phyloP scores from a whole-genome alignment of 495 filamentous ascomycete species.

The Podospora conica region DNA sequence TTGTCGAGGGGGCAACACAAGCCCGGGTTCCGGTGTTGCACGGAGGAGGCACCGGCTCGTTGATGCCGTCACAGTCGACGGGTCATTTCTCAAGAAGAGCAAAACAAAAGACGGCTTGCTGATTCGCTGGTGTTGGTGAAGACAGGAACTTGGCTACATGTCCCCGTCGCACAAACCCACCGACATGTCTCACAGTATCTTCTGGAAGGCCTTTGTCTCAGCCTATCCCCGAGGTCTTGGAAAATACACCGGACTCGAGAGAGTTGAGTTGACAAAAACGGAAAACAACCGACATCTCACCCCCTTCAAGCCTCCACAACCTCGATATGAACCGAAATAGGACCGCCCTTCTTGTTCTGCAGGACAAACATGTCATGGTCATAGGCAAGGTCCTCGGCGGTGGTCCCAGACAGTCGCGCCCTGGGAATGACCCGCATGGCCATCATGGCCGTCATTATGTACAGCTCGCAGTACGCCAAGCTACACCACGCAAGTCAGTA shows the following conservation, averaged over 20 bases:
- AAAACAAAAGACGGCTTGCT: neutral
- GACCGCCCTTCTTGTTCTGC: constrained; percentile 18
- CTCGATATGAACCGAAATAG: constrained; percentile 4
- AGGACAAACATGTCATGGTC: constrained; percentile 26
- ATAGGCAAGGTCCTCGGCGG: constrained; percentile 22
- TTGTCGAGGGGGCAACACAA: neutral
- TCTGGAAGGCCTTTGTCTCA: neutral
- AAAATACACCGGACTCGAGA: too few relatives aligned
- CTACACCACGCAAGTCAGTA: constrained; percentile 15
- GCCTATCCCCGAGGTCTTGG: too few relatives aligned
- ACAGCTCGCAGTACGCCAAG: constrained; percentile 30
- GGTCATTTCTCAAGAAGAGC: neutral
- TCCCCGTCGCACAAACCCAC: neutral
- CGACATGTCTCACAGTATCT: neutral
- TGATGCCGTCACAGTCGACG: neutral
- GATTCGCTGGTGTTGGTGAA: neutral
- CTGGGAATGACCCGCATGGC: constrained; percentile 22
- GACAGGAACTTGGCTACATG: neutral
- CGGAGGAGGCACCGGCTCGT: neutral
- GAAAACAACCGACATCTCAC: too few relatives aligned
- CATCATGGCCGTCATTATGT: constrained; percentile 24
- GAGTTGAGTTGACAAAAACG: too few relatives aligned
- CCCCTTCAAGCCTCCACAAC: constrained; percentile 3
- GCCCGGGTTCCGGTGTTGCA: neutral
- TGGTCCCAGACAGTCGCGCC: constrained; percentile 20